Conservation (phyloP, 2,329 filamentous ascomycete genomes). For the Alternaria hordeiaustralica region DNA sequence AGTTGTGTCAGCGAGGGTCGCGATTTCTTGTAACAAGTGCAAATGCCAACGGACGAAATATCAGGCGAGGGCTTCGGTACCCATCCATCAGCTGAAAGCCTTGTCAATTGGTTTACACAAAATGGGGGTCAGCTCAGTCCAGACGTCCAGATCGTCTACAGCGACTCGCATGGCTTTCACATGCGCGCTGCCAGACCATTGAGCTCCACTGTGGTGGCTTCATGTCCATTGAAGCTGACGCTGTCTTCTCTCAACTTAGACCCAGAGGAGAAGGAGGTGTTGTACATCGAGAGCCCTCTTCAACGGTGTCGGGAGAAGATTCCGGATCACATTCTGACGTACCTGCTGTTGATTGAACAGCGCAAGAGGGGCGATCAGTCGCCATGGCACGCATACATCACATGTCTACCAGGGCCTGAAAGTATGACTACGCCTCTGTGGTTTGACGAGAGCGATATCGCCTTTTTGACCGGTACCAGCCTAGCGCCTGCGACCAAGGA, state of each 20-base stretch:
- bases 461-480: conserved; percentile 46
- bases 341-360: conserved; percentile 48
- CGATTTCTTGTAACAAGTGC: background rate
- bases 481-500: conserved; percentile 34
- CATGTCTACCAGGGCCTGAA: conserved; percentile 39
- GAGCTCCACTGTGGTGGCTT: conserved; percentile 31
- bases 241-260: conserved; percentile 47
- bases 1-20: conserved; percentile 10
- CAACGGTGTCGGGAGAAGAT: conserved; percentile 33
- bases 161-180: conserved; percentile 38
- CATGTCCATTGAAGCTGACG: conserved; percentile 42
- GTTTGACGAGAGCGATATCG: conserved; percentile 44
- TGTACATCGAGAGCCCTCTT: conserved; percentile 33
- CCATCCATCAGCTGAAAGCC: conserved; percentile 24
- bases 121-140: conserved; percentile 41
- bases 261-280: conserved; percentile 31
- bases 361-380: conserved; percentile 30
- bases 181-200: conserved; percentile 33
- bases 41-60: conserved; percentile 4
- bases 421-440: conserved; percentile 48
- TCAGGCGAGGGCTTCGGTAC: conserved; percentile 7
- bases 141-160: conserved; percentile 38
- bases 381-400: conserved; percentile 47
- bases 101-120: conserved; percentile 40
- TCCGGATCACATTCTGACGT: conserved; percentile 43